Evolutionary conservation across 768 basidiomycete genomes (phyloP).

Genomic region (Leccinellum luteum): DNA sequence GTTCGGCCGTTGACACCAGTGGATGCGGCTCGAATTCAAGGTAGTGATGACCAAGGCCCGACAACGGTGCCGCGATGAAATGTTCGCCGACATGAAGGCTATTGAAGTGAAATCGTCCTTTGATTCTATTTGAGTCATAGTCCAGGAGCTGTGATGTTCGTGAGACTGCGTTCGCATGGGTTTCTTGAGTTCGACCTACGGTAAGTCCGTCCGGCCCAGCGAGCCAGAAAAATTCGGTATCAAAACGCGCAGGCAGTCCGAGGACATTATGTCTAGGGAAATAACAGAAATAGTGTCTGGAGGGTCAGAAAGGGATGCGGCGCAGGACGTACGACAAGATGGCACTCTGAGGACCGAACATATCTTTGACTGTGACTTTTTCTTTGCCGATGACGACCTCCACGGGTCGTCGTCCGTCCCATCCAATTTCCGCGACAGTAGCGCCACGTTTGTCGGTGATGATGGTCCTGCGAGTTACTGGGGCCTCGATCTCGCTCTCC

Average conservation of each 20-base stretch:
- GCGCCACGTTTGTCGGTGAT: constrained; percentile 43
- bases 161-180: constrained; percentile 4
- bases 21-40: constrained; percentile 54
- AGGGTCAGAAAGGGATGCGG: not conserved
- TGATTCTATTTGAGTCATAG: constrained; percentile 46
- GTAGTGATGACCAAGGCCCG: constrained; percentile 54
- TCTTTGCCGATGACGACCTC: constrained; percentile 51
- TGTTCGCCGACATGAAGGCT: constrained; percentile 43
- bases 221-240: constrained; percentile 58
- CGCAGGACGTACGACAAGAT: constrained; percentile 47
- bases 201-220: constrained; percentile 53
- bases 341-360: constrained; percentile 55
- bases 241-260: constrained; percentile 61
- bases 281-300: not conserved
- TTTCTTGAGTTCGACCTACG: constrained; percentile 33
- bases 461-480: constrained; percentile 39
- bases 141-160: constrained; percentile 44
- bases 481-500: constrained; percentile 25
- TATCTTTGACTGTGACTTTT: constrained; percentile 47
- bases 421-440: constrained; percentile 46
- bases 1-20: constrained; percentile 47
- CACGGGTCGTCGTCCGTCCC: constrained; percentile 52
- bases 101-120: constrained; percentile 52
- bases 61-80: constrained; percentile 50
- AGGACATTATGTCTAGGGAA: constrained; percentile 51